Evolutionary conservation across 352 stramenopile genomes (phyloP), one percentile per base, ranked within the genome.

Genomic region (Lagenidium giganteum): DNA sequence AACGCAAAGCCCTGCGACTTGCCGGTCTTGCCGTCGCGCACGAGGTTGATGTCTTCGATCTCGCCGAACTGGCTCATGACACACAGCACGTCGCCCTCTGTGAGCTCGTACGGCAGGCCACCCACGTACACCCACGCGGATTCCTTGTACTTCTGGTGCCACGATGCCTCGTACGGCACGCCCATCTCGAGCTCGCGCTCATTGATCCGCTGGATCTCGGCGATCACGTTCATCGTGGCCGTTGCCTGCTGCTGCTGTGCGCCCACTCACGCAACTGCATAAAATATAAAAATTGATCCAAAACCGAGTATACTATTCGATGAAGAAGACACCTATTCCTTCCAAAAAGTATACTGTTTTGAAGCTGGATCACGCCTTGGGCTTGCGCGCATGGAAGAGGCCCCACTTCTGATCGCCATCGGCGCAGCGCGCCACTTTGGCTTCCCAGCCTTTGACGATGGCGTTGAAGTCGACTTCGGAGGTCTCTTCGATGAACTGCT

Each of bases 111-210:
- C 2, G 87, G 64, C 14, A 99, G 61, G 28, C 96, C 95, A 18
- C 96, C 96, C 1, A 96, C 69, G 55, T 96, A 98, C 12, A 98
- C 70, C 96, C 96, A 99, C n/a, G 96, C 91, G 8, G 87, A 98
- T 18, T 96, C 73, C 34, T 78, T 70, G 76, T 98, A 92, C 55
- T 87, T 89, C 23, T 87, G 69, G 58, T 92, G 76, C 76, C 79
- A 92, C 9, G 79, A 92, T 11, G 40, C 79, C 21, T 74, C 75
- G 31, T 76, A 64, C 36, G 64, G 60, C 63, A 92, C 68, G 55
- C 70, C 64, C 21, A 86, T 69, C 64, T 78, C 76, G 32, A 89
- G 68, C 57, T 92, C 79, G 44, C 72, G 76, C 69, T 89, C 71
- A 38, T 92, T 92, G 45, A 92, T 70, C 29, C 76, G 76, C 57